A percentile compares a stretch with the other conserved stretches of the same genome.
These are phyloP conservation scores for Mycosarcoma maydis DNA, from an alignment of 1,284 basidiomycete genomes.

Conservation along the genomic window DNA sequence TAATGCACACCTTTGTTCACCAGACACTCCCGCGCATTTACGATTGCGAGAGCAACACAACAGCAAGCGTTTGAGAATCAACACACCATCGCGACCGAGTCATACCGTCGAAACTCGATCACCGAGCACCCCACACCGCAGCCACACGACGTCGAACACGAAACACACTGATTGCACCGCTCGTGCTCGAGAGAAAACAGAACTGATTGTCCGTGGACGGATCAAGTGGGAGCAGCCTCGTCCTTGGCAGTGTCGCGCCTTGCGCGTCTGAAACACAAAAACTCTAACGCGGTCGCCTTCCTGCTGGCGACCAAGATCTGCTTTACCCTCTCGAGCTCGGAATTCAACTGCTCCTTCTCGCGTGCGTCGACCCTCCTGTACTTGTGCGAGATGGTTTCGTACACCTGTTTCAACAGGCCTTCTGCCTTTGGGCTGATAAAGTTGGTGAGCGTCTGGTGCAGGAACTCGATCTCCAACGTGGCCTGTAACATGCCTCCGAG, in stretches of 20 bases:
- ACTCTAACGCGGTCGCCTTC: conserved; percentile 90
- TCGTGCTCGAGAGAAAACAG: too few relatives aligned
- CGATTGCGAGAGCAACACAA: too few relatives aligned
- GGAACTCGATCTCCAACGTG: conserved; percentile 97
- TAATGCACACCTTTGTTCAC: too few relatives aligned
- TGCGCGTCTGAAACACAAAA: conserved; percentile 74
- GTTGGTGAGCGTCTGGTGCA: conserved; percentile 90
- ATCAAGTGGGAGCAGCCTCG: too few relatives aligned
- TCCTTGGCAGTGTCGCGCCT: not conserved
- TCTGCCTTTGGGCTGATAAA: conserved; percentile 85
- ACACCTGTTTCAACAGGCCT: conserved; percentile 84
- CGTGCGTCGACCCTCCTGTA: conserved; percentile 70
- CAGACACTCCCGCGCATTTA: too few relatives aligned
- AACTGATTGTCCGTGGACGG: too few relatives aligned
- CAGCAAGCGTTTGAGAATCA: too few relatives aligned
- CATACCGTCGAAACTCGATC: too few relatives aligned
- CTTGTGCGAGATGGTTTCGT: conserved; percentile 90
- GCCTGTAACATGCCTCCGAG: conserved; percentile 99
- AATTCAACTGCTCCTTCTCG: conserved; percentile 66
- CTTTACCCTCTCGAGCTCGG: conserved; percentile 89
- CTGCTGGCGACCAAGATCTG: conserved; percentile 86
- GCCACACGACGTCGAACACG: too few relatives aligned
- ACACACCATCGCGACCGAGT: too few relatives aligned
- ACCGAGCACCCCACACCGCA: too few relatives aligned
- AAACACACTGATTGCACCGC: too few relatives aligned